Percentiles rank a stretch among this genome's conserved stretches.
These are phyloP conservation scores for Lachancea mirantina DNA, from an alignment of 805 yeast genomes.

Conservation along the genomic window DNA sequence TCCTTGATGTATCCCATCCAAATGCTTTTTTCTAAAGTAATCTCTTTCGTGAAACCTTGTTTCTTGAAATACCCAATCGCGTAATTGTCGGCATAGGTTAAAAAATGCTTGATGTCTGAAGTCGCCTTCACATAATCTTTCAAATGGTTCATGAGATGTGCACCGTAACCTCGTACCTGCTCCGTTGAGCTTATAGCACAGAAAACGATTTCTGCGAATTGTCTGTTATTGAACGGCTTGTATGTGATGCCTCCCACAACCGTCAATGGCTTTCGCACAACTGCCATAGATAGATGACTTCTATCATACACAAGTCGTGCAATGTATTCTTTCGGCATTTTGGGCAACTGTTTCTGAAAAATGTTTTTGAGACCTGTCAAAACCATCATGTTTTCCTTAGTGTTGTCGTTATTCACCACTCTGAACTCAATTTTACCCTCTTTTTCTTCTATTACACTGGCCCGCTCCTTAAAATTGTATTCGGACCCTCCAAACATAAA, in stretches of 20 bases:
- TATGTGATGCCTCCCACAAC: constrained; percentile 98
- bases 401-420: constrained; percentile 92
- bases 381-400: constrained; percentile 80
- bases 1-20: constrained; percentile 99
- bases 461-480: constrained; percentile 83
- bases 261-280: constrained; percentile 83
- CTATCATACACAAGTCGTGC: constrained; percentile 91
- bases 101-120: constrained; percentile 73
- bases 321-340: constrained; percentile 97
- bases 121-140: constrained; percentile 92
- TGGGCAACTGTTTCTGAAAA: constrained; percentile 94
- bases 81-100: constrained; percentile 96
- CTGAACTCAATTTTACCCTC: constrained; percentile 91
- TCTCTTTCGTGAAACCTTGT: constrained; percentile 96
- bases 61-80: constrained; percentile 98
- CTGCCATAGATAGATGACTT: constrained; percentile 92
- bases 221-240: constrained; percentile 83
- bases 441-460: constrained; percentile 88
- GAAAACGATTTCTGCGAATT: constrained; percentile 96
- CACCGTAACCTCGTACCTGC: constrained; percentile 98
- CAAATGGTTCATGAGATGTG: constrained; percentile 95
- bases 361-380: constrained; percentile 92
- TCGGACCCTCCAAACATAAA: constrained; percentile 60
- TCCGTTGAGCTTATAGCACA: constrained; percentile 97
- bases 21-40: constrained; percentile 69